phyloP scores from a whole-genome alignment of 805 yeast genomes.

The Hyphopichia homilentoma region DNA sequence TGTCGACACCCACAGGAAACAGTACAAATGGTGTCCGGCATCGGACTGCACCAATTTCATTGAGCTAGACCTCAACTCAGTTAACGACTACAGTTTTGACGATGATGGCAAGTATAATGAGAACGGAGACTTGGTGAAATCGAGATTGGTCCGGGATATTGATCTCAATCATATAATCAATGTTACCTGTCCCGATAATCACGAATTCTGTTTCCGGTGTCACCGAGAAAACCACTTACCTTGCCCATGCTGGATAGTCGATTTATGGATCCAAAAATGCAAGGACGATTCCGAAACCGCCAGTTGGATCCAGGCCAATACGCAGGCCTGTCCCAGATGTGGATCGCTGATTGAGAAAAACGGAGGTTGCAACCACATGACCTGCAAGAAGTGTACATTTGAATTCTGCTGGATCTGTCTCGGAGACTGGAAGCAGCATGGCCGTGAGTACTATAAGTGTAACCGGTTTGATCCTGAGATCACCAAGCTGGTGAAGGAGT shows the following conservation, averaged over 20 bases:
- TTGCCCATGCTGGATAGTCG: conserved; percentile 68
- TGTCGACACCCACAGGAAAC: conserved; percentile 45
- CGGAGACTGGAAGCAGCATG: conserved; percentile 72
- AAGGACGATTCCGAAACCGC: conserved; percentile 84
- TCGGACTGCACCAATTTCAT: conserved; percentile 70
- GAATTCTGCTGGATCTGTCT: conserved; percentile 95
- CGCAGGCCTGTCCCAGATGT: conserved; percentile 86
- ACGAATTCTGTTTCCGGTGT: conserved; percentile 79
- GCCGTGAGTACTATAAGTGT: conserved; percentile 63
- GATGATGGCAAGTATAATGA: conserved; percentile 17
- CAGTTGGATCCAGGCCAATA: conserved; percentile 81
- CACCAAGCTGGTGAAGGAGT: conserved; percentile 37
- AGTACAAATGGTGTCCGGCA: conserved; percentile 78
- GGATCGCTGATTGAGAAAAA: conserved; percentile 77
- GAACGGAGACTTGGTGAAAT: conserved; percentile 8
- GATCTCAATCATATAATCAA: conserved; percentile 6
- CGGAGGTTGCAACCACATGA: conserved; percentile 98
- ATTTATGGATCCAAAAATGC: conserved; percentile 74
- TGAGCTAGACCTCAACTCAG: conserved; percentile 17
- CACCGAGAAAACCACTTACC: conserved; percentile 77
- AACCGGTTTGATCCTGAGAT: conserved; percentile 40
- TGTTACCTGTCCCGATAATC: conserved; percentile 63
- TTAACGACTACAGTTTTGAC: too few relatives aligned
- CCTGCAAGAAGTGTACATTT: conserved; percentile 68
- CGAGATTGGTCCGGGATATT: conserved; percentile 3